Percentiles rank a stretch among this genome's conserved stretches.
These are phyloP conservation scores for Elsinoe arachidis DNA, from an alignment of 2,329 filamentous ascomycete genomes.

Conservation along the genomic window DNA sequence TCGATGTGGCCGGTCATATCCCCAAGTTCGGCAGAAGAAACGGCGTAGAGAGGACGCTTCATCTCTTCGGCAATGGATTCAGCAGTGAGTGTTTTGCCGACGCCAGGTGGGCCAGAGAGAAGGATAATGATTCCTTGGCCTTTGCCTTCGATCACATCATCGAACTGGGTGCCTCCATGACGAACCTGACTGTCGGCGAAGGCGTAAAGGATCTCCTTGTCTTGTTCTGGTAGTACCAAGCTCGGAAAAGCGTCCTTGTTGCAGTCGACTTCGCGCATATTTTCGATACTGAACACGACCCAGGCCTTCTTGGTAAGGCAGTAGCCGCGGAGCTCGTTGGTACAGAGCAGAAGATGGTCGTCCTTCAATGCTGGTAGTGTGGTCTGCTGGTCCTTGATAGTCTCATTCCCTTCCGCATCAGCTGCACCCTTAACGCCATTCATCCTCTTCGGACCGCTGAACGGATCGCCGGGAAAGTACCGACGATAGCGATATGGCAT, in stretches of 20 bases:
- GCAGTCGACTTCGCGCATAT: background rate
- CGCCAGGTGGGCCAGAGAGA: constrained; percentile 29
- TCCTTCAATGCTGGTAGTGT: background rate
- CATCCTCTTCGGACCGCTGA: background rate
- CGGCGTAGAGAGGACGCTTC: constrained; percentile 7
- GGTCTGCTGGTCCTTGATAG: background rate
- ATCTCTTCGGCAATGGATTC: constrained; percentile 15
- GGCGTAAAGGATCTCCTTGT: background rate
- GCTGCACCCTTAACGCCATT: background rate
- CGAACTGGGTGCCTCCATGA: background rate
- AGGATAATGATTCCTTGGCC: constrained; percentile 32
- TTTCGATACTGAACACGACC: background rate
- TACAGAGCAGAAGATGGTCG: background rate
- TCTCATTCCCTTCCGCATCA: background rate
- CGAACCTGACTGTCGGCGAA: background rate
- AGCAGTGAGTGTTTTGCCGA: constrained; percentile 32
- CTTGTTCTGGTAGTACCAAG: background rate
- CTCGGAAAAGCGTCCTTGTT: background rate
- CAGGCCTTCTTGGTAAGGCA: background rate
- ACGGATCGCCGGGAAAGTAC: background rate
- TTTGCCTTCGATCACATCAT: constrained; percentile 21
- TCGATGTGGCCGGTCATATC: constrained; percentile 1
- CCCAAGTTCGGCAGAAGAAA: background rate
- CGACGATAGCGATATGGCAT: background rate
- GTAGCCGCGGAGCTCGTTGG: background rate